A percentile compares a stretch with the other conserved stretches of the same genome.
These are phyloP conservation scores for Microsporum canis DNA, from an alignment of 2,329 filamentous ascomycete genomes.

Conservation along the genomic window DNA sequence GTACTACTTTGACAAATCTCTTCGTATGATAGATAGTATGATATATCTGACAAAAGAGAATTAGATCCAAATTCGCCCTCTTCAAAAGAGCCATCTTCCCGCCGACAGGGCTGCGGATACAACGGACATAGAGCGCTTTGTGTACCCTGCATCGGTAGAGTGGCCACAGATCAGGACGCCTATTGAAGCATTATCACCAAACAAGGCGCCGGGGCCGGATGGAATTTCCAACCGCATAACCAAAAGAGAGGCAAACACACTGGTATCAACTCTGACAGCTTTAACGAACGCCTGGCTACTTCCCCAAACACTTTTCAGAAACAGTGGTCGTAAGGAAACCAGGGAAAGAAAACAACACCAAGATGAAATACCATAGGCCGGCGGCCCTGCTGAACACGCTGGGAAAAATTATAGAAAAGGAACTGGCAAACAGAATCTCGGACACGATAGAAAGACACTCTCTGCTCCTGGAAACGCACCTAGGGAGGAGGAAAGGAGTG, in stretches of 20 bases:
- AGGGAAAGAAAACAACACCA: constrained; percentile 15
- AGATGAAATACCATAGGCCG: constrained; percentile 13
- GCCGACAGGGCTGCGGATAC: constrained; percentile 12
- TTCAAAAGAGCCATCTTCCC: constrained; percentile 16
- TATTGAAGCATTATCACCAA: constrained; percentile 14
- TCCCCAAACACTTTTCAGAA: constrained; percentile 14
- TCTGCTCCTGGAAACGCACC: constrained; percentile 13
- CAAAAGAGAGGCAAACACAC: background rate
- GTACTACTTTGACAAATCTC: no score
- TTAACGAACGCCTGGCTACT: constrained; percentile 13
- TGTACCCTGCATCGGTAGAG: constrained; percentile 13
- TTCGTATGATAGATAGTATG: no score
- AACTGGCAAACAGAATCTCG: constrained; percentile 11
- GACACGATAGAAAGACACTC: constrained; percentile 11
- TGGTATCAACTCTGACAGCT: background rate
- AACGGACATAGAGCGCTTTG: constrained; percentile 13
- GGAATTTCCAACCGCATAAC: constrained; percentile 11
- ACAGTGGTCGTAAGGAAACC: constrained; percentile 16
- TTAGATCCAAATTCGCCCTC: constrained; percentile 6
- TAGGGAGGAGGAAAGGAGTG: background rate
- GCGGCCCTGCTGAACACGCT: constrained; percentile 16
- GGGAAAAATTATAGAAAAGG: constrained; percentile 12
- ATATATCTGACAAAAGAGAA: no score
- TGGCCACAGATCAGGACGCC: constrained; percentile 17
- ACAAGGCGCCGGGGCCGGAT: constrained; percentile 19